These are phyloP conservation scores for Arthrobotrys megalospora DNA, from an alignment of 2,329 filamentous ascomycete genomes.

Conservation along the genomic window DNA sequence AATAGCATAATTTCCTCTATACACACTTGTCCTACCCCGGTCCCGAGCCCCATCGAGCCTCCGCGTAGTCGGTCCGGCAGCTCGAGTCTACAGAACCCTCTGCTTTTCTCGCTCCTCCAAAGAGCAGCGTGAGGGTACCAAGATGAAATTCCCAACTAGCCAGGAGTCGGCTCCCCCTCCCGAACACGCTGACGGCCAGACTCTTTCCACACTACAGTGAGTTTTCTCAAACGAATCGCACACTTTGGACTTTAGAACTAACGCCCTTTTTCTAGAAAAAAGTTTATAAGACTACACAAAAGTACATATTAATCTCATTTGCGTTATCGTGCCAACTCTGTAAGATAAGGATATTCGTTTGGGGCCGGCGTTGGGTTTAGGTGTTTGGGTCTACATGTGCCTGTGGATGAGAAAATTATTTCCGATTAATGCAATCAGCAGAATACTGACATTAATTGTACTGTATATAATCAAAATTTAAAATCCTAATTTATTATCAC, in stretches of 20 bases:
- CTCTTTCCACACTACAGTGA: neutral
- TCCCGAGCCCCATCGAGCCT: conserved; percentile 51
- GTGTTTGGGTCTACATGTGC: neutral
- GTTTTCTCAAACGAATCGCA: neutral
- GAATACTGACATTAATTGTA: conserved; percentile 59
- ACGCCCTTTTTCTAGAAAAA: neutral
- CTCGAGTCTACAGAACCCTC: conserved; percentile 52
- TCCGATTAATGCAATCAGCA: conserved; percentile 55
- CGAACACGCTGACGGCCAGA: neutral
- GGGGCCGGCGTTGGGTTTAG: neutral
- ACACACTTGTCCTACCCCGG: conserved; percentile 52
- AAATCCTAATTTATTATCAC: neutral
- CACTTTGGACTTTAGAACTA: neutral
- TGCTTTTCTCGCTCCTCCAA: conserved; percentile 52
- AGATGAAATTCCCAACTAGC: neutral
- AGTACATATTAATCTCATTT: neutral
- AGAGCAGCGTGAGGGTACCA: conserved; percentile 28
- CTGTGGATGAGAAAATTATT: neutral
- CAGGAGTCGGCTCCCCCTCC: neutral
- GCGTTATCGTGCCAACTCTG: neutral
- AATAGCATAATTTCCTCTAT: conserved; percentile 59
- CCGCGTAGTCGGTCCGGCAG: conserved; percentile 18
- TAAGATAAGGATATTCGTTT: conserved; percentile 3
- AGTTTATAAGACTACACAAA: conserved; percentile 1
- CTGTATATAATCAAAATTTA: conserved; percentile 37